Evolutionary conservation across 1,284 basidiomycete genomes (phyloP).

Genomic region (Earliella scabrosa): DNA sequence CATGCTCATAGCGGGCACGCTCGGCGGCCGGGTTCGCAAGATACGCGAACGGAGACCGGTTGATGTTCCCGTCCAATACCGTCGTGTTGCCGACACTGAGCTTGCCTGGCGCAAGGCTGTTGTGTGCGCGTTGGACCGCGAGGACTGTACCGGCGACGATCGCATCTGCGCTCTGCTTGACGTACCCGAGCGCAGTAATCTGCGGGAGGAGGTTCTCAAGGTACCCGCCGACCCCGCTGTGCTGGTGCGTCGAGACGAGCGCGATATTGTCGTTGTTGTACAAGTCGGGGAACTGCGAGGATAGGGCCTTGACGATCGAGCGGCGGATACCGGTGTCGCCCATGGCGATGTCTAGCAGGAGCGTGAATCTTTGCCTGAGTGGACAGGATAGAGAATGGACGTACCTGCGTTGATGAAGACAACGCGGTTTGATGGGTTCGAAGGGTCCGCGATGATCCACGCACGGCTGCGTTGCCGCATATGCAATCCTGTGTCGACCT

Average conservation of each 20-base stretch:
- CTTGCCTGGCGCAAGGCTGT: conserved; percentile 59
- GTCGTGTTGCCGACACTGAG: conserved; percentile 73
- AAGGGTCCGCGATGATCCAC: conserved; percentile 73
- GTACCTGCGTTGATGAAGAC: conserved; percentile 79
- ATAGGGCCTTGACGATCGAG: conserved; percentile 64
- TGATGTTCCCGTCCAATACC: conserved; percentile 70
- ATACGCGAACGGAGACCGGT: conserved; percentile 76
- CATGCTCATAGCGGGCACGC: conserved; percentile 64
- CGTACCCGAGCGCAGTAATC: conserved; percentile 75
- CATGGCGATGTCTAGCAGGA: conserved; percentile 67
- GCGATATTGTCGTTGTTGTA: conserved; percentile 78
- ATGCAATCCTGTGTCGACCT: conserved; percentile 79
- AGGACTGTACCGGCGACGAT: conserved; percentile 72
- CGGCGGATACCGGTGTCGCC: conserved; percentile 81
- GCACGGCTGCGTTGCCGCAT: conserved; percentile 81
- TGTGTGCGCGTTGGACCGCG: conserved; percentile 73
- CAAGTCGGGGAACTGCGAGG: conserved; percentile 59
- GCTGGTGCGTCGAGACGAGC: conserved; percentile 78
- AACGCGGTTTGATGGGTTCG: conserved; percentile 59
- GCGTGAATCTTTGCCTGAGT: not conserved
- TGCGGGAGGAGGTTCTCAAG: conserved; percentile 79
- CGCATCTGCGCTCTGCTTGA: conserved; percentile 69
- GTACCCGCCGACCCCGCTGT: conserved; percentile 83
- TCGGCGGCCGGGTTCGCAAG: conserved; percentile 73
- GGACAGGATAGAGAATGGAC: conserved; percentile 3